Conservation (phyloP, 2,329 filamentous ascomycete genomes). For the Fonsecaea erecta region DNA sequence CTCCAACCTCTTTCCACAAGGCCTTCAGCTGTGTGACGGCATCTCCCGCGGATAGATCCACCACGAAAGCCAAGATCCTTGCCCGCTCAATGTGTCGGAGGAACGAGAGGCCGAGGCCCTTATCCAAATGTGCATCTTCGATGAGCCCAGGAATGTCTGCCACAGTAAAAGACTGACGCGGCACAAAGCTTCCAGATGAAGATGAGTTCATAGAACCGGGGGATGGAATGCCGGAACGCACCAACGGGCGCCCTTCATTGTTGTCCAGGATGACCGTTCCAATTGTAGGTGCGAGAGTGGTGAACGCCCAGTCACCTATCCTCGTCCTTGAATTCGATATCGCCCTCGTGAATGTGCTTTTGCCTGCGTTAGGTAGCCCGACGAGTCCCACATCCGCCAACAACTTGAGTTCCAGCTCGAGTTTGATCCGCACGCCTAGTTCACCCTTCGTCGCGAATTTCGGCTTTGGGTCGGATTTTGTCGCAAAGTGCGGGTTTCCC, state of each 20-base stretch:
- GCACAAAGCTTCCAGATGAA: slow-evolving; percentile 50
- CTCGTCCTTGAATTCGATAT: slow-evolving; percentile 87
- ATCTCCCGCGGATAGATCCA: slow-evolving; percentile 81
- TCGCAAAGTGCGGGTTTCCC: slow-evolving; percentile 91
- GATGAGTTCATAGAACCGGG: background rate
- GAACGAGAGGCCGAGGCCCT: slow-evolving; percentile 88
- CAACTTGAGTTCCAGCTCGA: slow-evolving; percentile 91
- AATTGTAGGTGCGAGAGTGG: slow-evolving; percentile 91
- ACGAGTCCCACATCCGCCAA: slow-evolving; percentile 94
- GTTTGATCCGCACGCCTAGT: slow-evolving; percentile 72
- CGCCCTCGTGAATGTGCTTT: slow-evolving; percentile 86
- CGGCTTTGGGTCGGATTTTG: slow-evolving; percentile 73
- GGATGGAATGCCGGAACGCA: slow-evolving; percentile 49
- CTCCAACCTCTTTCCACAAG: slow-evolving; percentile 86
- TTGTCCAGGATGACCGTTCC: slow-evolving; percentile 93
- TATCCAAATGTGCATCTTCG: slow-evolving; percentile 88
- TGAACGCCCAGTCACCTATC: slow-evolving; percentile 95
- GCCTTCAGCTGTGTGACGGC: slow-evolving; percentile 77
- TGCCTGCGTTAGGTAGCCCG: slow-evolving; percentile 92
- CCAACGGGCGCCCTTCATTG: slow-evolving; percentile 72
- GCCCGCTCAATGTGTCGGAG: slow-evolving; percentile 93
- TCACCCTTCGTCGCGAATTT: slow-evolving; percentile 90
- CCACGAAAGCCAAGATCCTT: slow-evolving; percentile 87
- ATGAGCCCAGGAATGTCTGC: slow-evolving; percentile 96
- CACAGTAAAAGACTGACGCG: slow-evolving; percentile 82